Percentiles rank a stretch among this genome's conserved stretches.
These are phyloP conservation scores for Calocera viscosa DNA, from an alignment of 768 basidiomycete genomes.

Conservation along the genomic window DNA sequence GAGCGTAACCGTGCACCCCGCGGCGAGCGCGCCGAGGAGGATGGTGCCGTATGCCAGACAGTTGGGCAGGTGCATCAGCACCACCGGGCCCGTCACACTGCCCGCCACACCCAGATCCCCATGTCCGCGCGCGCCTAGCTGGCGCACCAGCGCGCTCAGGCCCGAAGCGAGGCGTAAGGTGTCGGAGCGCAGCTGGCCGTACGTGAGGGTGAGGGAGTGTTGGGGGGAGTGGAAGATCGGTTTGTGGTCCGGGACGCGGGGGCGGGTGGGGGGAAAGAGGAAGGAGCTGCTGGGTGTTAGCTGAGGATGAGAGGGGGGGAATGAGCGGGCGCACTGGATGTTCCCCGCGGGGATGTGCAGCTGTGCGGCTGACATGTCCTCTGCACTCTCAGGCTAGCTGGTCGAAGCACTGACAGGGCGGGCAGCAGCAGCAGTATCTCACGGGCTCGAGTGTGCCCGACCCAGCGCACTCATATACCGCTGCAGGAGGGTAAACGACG, in stretches of 20 bases:
- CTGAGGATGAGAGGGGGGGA: too few species aligned
- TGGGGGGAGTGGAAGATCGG: neutral
- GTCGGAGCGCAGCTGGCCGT: constrained; percentile 1
- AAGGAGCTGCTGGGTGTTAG: too few species aligned
- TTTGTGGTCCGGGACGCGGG: too few species aligned
- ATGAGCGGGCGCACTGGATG: neutral
- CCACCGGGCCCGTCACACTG: neutral
- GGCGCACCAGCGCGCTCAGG: neutral
- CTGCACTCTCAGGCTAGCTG: neutral
- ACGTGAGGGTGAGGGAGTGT: neutral
- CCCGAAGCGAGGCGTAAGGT: constrained; percentile 2
- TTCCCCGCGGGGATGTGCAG: neutral
- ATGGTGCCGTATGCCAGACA: constrained; percentile 13
- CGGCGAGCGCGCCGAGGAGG: constrained; percentile 10
- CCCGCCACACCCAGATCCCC: neutral
- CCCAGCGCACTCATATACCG: too few species aligned
- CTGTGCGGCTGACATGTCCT: neutral
- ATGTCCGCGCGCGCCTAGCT: neutral
- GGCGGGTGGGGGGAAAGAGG: too few species aligned
- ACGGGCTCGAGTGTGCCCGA: too few species aligned
- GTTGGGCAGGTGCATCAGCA: constrained; percentile 16
- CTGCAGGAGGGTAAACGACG: too few species aligned
- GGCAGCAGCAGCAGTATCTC: too few species aligned
- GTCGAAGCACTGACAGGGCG: too few species aligned
- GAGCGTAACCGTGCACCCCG: constrained; percentile 17